These are phyloP conservation scores for Lepiota subincarnata DNA, from an alignment of 768 basidiomycete species.

Conservation along the genomic window DNA sequence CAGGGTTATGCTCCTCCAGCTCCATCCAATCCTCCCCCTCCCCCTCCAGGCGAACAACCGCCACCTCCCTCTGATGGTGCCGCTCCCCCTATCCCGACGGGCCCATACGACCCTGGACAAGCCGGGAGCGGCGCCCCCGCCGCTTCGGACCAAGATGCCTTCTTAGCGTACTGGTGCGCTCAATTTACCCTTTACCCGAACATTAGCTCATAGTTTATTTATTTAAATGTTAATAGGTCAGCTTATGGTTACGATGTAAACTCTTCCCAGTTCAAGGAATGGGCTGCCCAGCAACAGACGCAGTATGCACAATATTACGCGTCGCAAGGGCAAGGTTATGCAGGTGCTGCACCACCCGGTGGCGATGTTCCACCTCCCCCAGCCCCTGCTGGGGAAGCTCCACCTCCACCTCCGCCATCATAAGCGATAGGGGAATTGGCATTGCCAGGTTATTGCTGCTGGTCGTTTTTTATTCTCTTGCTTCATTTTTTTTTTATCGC, in stretches of 20 bases:
- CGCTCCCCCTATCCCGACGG: slow-evolving; percentile 50
- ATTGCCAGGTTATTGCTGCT: background rate
- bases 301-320: slow-evolving; percentile 66
- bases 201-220: no score
- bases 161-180: slow-evolving; percentile 46
- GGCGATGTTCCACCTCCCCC: slow-evolving; percentile 1
- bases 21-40: slow-evolving; percentile 42
- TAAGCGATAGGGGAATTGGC: background rate
- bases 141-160: slow-evolving; percentile 32
- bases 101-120: slow-evolving; percentile 36
- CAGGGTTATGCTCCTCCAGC: slow-evolving; percentile 38
- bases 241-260: slow-evolving; percentile 79
- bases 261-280: slow-evolving; percentile 68
- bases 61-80: slow-evolving; percentile 32
- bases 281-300: slow-evolving; percentile 61
- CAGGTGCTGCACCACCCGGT: slow-evolving; percentile 3
- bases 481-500: no score
- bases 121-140: slow-evolving; percentile 7
- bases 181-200: slow-evolving; percentile 2
- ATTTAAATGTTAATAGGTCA: slow-evolving; percentile 58
- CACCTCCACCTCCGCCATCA: slow-evolving; percentile 8
- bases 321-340: slow-evolving; percentile 30
- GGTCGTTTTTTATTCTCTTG: background rate
- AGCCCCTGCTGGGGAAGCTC: background rate
- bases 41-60: slow-evolving; percentile 40